Evolutionary conservation across 2,329 filamentous ascomycete species (phyloP).

Genomic region (Apiospora koreana): DNA sequence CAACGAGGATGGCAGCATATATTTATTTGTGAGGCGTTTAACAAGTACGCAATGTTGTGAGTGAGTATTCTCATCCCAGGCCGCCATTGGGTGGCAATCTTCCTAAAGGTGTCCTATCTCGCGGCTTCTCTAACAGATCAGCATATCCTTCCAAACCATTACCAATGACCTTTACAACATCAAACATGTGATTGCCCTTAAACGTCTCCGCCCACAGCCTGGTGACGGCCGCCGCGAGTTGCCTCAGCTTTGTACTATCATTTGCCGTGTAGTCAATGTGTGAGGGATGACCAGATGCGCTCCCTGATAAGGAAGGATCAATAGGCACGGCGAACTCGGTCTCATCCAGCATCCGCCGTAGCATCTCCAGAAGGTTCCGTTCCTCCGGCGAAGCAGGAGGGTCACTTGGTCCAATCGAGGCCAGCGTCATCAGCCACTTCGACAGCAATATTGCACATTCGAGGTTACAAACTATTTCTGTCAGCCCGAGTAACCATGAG

Average conservation of each 20-base stretch:
- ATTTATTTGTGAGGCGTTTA: neutral
- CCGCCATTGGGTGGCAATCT: conserved; percentile 32
- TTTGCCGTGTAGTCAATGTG: conserved; percentile 45
- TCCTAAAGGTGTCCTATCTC: conserved; percentile 47
- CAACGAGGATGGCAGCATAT: neutral
- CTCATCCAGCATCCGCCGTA: conserved; percentile 61
- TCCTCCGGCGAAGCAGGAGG: conserved; percentile 53
- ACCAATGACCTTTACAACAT: conserved; percentile 60
- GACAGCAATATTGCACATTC: conserved; percentile 63
- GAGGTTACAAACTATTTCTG: conserved; percentile 55
- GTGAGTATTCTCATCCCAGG: conserved; percentile 22
- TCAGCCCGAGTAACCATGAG: neutral
- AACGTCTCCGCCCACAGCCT: conserved; percentile 64
- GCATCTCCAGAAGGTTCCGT: conserved; percentile 54
- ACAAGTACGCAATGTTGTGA: neutral
- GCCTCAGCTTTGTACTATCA: conserved; percentile 53
- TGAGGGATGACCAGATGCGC: conserved; percentile 36
- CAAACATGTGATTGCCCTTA: conserved; percentile 62
- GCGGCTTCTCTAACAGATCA: conserved; percentile 56
- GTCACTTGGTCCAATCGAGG: conserved; percentile 51
- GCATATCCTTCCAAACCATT: conserved; percentile 58
- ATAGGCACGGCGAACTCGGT: conserved; percentile 63
- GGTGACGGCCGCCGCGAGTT: conserved; percentile 59
- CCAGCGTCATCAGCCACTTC: conserved; percentile 60
- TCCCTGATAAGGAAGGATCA: conserved; percentile 53